Percentiles rank a stretch among this genome's conserved stretches.
These are phyloP conservation scores for Moesziomyces aphidis DNA, from an alignment of 1,284 basidiomycete genomes.

Conservation along the genomic window DNA sequence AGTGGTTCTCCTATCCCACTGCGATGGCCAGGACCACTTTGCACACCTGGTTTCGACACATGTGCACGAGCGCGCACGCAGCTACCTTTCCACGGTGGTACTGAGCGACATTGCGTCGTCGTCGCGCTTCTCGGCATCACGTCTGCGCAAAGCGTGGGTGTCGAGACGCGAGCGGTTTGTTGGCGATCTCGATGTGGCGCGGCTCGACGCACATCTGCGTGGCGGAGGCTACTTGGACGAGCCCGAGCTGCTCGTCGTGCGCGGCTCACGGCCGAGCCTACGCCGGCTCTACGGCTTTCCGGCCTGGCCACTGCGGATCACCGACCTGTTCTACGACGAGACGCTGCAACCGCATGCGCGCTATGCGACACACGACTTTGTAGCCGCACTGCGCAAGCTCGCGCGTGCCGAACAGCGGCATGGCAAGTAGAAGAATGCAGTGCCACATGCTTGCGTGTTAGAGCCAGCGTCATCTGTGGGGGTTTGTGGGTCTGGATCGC, in stretches of 20 bases:
- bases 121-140: slow-evolving; percentile 19
- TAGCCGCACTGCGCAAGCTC: slow-evolving; percentile 27
- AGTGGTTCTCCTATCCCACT: slow-evolving; percentile 14
- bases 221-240: slow-evolving; percentile 26
- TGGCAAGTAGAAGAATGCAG: slow-evolving; percentile 11
- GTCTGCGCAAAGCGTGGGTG: slow-evolving; percentile 25
- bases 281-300: slow-evolving; percentile 35
- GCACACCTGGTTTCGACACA: slow-evolving; percentile 5
- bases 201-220: slow-evolving; percentile 6
- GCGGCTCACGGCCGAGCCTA: slow-evolving; percentile 4
- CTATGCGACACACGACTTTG: slow-evolving; percentile 19
- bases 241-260: slow-evolving; percentile 35
- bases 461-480: too few species aligned
- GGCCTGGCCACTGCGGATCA: slow-evolving; percentile 37
- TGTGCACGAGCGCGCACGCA: not conserved
- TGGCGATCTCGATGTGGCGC: slow-evolving; percentile 7
- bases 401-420: slow-evolving; percentile 31
- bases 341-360: not conserved
- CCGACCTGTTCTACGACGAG: slow-evolving; percentile 39
- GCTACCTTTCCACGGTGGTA: slow-evolving; percentile 7
- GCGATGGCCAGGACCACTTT: slow-evolving; percentile 19
- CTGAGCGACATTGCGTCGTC: slow-evolving; percentile 12
- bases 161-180: slow-evolving; percentile 5
- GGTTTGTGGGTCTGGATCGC: too few species aligned
- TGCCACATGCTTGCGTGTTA: too few species aligned